phyloP scores from a whole-genome alignment of 495 filamentous ascomycete species.

The Podospora tetraspora region DNA sequence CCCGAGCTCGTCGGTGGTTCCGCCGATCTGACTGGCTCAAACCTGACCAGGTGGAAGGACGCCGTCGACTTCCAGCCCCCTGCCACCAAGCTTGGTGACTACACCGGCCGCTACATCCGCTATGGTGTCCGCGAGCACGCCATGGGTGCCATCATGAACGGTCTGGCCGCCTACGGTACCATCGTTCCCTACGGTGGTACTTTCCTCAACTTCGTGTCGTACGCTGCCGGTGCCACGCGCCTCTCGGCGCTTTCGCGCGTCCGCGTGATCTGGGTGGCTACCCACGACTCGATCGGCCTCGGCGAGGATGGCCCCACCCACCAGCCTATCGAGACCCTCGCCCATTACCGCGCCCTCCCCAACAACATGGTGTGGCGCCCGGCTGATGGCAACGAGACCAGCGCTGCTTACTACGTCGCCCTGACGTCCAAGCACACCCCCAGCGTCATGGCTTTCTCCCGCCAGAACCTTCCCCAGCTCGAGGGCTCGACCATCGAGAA shows the following conservation, averaged over 20 bases:
- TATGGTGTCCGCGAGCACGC: constrained; percentile 96
- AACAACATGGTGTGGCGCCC: constrained; percentile 99
- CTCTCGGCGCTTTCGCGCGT: constrained; percentile 87
- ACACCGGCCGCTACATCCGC: constrained; percentile 86
- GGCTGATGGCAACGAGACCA: constrained; percentile 97
- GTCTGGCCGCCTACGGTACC: constrained; percentile 91
- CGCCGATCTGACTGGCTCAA: constrained; percentile 95
- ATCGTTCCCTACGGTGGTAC: constrained; percentile 90
- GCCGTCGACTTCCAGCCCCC: constrained; percentile 97
- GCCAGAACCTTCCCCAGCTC: constrained; percentile 97
- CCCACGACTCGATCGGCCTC: constrained; percentile 98
- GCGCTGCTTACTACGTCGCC: constrained; percentile 94
- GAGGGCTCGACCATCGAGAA: constrained; percentile 84
- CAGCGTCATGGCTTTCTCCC: constrained; percentile 86
- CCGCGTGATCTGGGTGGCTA: constrained; percentile 92
- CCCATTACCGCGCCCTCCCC: constrained; percentile 97
- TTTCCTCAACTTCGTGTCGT: constrained; percentile 99
- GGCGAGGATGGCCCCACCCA: constrained; percentile 98
- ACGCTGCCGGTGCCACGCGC: constrained; percentile 91
- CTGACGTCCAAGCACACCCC: constrained; percentile 88
- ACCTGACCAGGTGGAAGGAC: constrained; percentile 97
- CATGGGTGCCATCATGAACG: constrained; percentile 99
- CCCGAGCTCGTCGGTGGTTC: constrained; percentile 95
- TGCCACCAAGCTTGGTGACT: constrained; percentile 75
- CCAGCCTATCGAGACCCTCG: constrained; percentile 98